Base-by-base conservation (phyloP, 495 filamentous ascomycete genomes). In the Penicillium waksmanii region DNA sequence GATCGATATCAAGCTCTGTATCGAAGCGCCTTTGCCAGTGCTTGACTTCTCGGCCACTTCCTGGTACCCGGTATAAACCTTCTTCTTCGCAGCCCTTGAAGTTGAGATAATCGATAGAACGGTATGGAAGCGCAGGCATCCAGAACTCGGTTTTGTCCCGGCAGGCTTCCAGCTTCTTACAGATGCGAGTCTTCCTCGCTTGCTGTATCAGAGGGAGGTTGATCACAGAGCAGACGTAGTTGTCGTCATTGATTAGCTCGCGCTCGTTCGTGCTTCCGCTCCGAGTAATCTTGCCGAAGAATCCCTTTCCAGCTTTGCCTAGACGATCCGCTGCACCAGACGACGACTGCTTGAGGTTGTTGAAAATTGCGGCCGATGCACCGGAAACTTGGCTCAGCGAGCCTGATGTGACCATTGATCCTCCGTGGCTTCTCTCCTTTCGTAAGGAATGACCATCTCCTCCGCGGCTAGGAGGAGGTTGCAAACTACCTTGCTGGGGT, bases 71-170 rank as follows among this genome's bases (percentile, higher is more conserved):
- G 66, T 96, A 97, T 9, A 97, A 80, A 7, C 93, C 93, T 72
- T 96, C 93, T 53, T 93, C 90, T 63, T 96, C 92, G 61, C 87
- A 92, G 8, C 92, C 92, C 66, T 91, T 92, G 67, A 90, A 90
- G 67, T 97, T 96, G 25, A 97, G 84, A 70, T 94, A 97, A 73
- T 97, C 93, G 62, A 97, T 95, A 27, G 89, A 93, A 52, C 93
- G 81, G 84, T 92, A 96, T 0, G 93, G 93, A 48, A 97, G 85
- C 17, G 91, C 89, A 1, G 93, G 93, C 91, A 97, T 95, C 93
- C 93, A 97, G 67, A 93, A 97, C 66, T 96, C 93, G 1, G 93
- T 96, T 81, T 96, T 96, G 66, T 97, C 93, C 46, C 85, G 80
- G 15, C 90, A 96, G 55, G 89, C 84, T 66, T 92, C 90, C 15